Evolutionary conservation across 139 green algal species (phyloP).

Genomic region (Auxenochlorella pyrenoidosa): DNA sequence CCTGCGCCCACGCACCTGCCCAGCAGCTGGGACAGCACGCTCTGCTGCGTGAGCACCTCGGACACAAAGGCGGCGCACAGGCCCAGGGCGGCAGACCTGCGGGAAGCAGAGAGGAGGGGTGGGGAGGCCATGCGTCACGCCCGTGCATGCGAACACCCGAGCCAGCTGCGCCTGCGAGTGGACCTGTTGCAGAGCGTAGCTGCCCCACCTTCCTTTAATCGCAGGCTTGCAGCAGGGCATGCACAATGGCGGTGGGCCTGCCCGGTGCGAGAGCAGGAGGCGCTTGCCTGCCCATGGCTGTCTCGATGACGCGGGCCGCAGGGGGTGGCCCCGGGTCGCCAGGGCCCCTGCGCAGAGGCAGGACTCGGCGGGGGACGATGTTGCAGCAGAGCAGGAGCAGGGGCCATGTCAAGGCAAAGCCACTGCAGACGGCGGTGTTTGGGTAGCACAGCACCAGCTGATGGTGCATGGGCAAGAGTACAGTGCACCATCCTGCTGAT

Average conservation of each 20-base stretch:
- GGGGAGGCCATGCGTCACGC: too few species aligned
- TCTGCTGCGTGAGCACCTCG: constrained; percentile 29
- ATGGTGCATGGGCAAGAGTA: too few species aligned
- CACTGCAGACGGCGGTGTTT: too few species aligned
- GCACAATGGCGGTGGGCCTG: not conserved
- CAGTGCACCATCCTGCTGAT: not conserved
- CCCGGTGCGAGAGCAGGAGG: not conserved
- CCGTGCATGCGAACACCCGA: too few species aligned
- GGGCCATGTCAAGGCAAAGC: too few species aligned
- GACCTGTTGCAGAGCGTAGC: too few species aligned
- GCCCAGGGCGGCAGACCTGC: constrained; percentile 8
- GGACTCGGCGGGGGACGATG: not conserved
- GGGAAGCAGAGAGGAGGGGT: not conserved
- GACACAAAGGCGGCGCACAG: not conserved
- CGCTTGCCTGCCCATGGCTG: not conserved
- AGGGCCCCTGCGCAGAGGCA: not conserved
- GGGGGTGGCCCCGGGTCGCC: not conserved
- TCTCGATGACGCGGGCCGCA: not conserved
- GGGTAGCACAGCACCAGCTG: too few species aligned
- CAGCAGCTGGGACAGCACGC: constrained; percentile 31
- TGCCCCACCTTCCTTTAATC: too few species aligned
- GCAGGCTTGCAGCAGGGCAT: not conserved
- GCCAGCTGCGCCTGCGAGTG: too few species aligned
- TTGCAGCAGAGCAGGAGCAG: not conserved
- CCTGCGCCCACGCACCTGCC: constrained; percentile 24